These are phyloP conservation scores for Malania oleifera DNA, from an alignment of 164 flowering plant species.

Conservation along the genomic window DNA sequence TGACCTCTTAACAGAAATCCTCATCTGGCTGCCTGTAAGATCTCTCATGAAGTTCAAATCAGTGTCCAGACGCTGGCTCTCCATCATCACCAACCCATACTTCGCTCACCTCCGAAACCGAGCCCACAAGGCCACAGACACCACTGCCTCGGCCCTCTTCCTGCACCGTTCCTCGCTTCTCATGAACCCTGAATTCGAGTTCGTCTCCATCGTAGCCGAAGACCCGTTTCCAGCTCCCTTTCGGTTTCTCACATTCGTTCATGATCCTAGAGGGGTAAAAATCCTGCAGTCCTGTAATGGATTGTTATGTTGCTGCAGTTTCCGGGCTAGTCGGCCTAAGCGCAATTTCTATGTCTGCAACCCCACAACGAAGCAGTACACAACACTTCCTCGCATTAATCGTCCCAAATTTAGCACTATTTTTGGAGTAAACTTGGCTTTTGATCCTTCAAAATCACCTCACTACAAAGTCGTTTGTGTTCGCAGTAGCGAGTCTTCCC, in stretches of 20 bases:
- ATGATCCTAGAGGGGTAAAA: background rate
- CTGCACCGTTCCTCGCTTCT: background rate
- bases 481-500: background rate
- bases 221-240: background rate
- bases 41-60: too few relatives aligned
- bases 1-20: too few relatives aligned
- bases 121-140: too few relatives aligned
- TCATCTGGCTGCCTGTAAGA: too few relatives aligned
- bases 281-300: slow-evolving; percentile 17
- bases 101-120: too few relatives aligned
- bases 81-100: too few relatives aligned
- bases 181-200: too few relatives aligned
- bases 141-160: background rate
- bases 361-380: slow-evolving; percentile 3
- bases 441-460: slow-evolving; percentile 17
- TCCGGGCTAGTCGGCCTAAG: too few relatives aligned
- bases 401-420: background rate
- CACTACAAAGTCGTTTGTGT: slow-evolving; percentile 13
- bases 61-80: too few relatives aligned
- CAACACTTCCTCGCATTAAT: background rate
- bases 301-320: slow-evolving; percentile 4
- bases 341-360: slow-evolving; percentile 10
- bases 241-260: background rate
- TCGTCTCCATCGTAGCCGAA: background rate
- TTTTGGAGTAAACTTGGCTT: slow-evolving; percentile 4